phyloP scores from a whole-genome alignment of 31 red algal genomes.

The Porphyra umbilicalis region DNA sequence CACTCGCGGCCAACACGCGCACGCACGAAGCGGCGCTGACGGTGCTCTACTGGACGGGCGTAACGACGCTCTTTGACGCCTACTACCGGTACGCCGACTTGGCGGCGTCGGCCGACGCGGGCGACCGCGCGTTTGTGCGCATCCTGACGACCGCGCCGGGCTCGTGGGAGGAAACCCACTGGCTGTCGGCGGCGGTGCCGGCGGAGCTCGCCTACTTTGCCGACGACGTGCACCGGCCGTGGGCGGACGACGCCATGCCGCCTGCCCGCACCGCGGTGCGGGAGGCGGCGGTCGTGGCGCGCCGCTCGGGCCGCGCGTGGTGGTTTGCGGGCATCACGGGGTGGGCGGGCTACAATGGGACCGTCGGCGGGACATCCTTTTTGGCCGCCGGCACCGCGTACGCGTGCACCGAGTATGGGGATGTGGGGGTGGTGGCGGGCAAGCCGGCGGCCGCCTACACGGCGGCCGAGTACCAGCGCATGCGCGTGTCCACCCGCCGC shows the following conservation, averaged over 20 bases:
- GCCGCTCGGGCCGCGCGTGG: not conserved
- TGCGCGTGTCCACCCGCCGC: not conserved
- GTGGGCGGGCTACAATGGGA: not conserved
- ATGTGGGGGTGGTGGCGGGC: not conserved
- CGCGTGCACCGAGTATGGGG: not conserved
- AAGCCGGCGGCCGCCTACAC: not conserved
- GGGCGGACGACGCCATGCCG: too few relatives aligned
- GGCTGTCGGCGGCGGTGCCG: not conserved
- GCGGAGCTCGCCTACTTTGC: not conserved
- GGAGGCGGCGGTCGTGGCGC: not conserved
- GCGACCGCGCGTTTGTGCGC: not conserved
- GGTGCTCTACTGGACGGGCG: not conserved
- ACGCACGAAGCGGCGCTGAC: not conserved
- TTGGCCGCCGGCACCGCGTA: not conserved
- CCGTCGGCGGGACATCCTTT: not conserved
- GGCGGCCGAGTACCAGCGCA: not conserved
- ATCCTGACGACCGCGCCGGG: not conserved
- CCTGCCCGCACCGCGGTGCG: not conserved
- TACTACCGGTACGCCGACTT: not conserved
- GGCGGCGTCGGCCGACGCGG: not conserved
- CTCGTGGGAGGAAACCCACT: not conserved
- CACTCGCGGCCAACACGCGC: not conserved
- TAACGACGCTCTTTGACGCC: not conserved
- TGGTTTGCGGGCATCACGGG: not conserved
- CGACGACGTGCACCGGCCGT: not conserved